Evolutionary conservation across 2,329 filamentous ascomycete genomes (phyloP), one percentile per base, ranked within the genome.

Genomic region (Neonectria hederae): DNA sequence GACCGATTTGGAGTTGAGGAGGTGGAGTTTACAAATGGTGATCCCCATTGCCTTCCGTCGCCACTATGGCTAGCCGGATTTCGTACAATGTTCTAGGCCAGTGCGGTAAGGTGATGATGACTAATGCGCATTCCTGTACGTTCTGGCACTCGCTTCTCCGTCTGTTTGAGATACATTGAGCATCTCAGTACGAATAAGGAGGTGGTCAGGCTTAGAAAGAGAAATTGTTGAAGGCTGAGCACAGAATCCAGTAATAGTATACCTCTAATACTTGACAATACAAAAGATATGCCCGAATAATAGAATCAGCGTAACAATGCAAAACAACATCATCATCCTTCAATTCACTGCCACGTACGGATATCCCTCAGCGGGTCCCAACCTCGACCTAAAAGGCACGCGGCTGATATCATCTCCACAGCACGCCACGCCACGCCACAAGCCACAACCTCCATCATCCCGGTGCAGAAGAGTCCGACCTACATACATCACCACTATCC

Each of bases 11-110:
- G 14, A 32, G 35, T 59, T 42, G 40, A 58, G n/a, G 54, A 62
- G 48, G 54, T 59, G 38, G 54, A 60, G 56, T 60, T 65, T 48
- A 38, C 30, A 53, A 62, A 54, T 62, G 62, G 28, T 21, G 40
- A 49, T 46, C 49, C 32, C 14, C 32, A 49, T 52, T 35, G 38
- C 49, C 46, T 52, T 42, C 9, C 17, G 38, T 42, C 54, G 52
- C 46, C 59, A 48, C 59, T 13, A 11, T 19, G 53, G 17, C 42
- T 21, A 24, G 19, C 26, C 21, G 7, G 35, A 22, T 46, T 57
- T 62, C 13, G 53, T 28, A 62, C 61, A 14, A 14, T 32, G 28
- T 26, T 32, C n/a, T 54, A 42, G 35, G 49, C 55, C 49, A 17
- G 13, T 24, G 48, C n/a, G 22, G 52, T 38, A 42, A 5, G 14